Percentiles rank a stretch among this genome's conserved stretches.
phyloP scores from a whole-genome alignment of 768 basidiomycete genomes.

The Termitomyces sp. region DNA sequence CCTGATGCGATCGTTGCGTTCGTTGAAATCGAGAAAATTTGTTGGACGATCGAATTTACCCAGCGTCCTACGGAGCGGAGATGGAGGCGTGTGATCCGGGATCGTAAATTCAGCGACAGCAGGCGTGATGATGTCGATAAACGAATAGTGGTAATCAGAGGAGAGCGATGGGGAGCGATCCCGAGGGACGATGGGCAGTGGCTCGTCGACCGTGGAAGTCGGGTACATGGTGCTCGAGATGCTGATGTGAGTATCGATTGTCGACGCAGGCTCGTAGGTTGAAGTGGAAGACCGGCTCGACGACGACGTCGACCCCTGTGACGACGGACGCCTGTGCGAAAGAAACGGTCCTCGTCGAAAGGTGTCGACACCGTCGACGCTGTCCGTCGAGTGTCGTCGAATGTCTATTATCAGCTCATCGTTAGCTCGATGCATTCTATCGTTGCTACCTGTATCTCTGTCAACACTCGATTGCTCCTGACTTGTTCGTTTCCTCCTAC shows the following conservation, averaged over 20 bases:
- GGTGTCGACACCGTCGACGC: background rate
- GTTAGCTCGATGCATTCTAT: slow-evolving; percentile 9
- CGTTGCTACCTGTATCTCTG: slow-evolving; percentile 3
- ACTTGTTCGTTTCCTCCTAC: background rate
- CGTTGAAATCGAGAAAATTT: slow-evolving; percentile 56
- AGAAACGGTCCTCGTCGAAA: slow-evolving; percentile 24
- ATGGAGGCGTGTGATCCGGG: slow-evolving; percentile 11
- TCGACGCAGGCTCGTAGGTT: slow-evolving; percentile 25
- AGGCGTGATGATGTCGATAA: slow-evolving; percentile 30
- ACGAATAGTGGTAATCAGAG: slow-evolving; percentile 16
- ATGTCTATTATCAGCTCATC: slow-evolving; percentile 18
- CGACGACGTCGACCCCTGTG: slow-evolving; percentile 14
- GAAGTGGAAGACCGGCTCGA: slow-evolving; percentile 22
- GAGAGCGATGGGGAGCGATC: slow-evolving; percentile 10
- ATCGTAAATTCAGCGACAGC: slow-evolving; percentile 13
- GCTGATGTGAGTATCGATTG: slow-evolving; percentile 32
- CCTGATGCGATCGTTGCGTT: slow-evolving; percentile 67
- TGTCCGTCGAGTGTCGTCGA: slow-evolving; percentile 11
- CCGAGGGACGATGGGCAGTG: slow-evolving; percentile 18
- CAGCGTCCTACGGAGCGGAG: slow-evolving; percentile 11
- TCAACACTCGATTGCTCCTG: background rate
- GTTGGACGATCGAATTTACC: slow-evolving; percentile 25
- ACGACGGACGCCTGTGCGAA: slow-evolving; percentile 21
- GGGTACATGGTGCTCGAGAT: slow-evolving; percentile 38
- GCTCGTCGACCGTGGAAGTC: slow-evolving; percentile 22